Conservation (phyloP, 1,284 basidiomycete species). For the Kalmanozyma brasiliensis region DNA sequence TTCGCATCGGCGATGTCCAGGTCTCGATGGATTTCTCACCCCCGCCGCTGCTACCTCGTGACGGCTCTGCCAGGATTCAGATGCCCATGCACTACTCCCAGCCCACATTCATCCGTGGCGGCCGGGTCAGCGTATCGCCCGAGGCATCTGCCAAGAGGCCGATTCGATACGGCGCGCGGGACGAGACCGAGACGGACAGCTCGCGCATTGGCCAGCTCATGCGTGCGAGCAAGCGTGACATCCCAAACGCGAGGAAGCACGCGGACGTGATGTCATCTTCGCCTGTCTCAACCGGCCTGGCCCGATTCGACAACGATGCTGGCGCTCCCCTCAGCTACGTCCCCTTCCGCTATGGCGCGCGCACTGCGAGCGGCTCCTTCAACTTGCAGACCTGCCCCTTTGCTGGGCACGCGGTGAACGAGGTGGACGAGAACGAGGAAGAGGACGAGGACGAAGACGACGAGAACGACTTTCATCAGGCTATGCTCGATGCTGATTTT, state of each 20-base stretch:
- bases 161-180: conserved; percentile 26
- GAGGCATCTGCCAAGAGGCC: conserved; percentile 33
- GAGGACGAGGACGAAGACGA: conserved; percentile 52
- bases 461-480: conserved; percentile 63
- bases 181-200: background rate
- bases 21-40: conserved; percentile 40
- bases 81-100: conserved; percentile 43
- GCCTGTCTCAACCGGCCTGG: conserved; percentile 31
- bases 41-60: conserved; percentile 45
- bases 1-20: conserved; percentile 18
- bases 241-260: conserved; percentile 14
- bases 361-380: conserved; percentile 11
- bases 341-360: conserved; percentile 20
- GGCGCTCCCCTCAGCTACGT: conserved; percentile 27
- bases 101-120: conserved; percentile 49
- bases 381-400: conserved; percentile 18
- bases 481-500: conserved; percentile 63
- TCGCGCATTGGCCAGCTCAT: conserved; percentile 9
- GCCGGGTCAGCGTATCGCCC: conserved; percentile 46
- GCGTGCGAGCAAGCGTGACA: conserved; percentile 11
- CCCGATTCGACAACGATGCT: conserved; percentile 31
- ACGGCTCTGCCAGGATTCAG: conserved; percentile 29
- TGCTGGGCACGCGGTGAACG: conserved; percentile 2
- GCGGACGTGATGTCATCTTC: conserved; percentile 33
- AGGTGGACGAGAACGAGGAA: conserved; percentile 12